Conservation (phyloP, 768 basidiomycete genomes). For the Saitozyma sp. region DNA sequence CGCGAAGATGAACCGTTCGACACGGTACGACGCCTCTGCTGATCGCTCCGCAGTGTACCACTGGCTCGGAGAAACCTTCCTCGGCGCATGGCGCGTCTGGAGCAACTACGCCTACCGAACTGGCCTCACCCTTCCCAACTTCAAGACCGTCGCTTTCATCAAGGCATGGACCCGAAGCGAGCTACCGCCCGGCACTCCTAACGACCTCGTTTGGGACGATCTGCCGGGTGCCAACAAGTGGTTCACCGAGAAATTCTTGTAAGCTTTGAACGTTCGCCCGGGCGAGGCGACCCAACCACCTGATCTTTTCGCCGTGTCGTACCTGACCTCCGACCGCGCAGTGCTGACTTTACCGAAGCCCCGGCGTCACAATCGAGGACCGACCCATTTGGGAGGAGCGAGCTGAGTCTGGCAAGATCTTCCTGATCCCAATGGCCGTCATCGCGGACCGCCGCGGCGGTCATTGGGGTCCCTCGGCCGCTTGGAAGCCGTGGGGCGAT, state of each 20-base stretch:
- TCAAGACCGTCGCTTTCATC: constrained; percentile 23
- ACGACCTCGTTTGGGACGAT: constrained; percentile 23
- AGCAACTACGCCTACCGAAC: constrained; percentile 19
- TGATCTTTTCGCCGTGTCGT: not conserved
- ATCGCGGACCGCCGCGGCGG: constrained; percentile 32
- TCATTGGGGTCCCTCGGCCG: constrained; percentile 25
- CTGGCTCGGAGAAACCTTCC: constrained; percentile 39
- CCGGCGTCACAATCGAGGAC: constrained; percentile 25
- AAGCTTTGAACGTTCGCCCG: constrained; percentile 2
- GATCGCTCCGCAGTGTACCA: constrained; percentile 29
- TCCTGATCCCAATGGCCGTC: constrained; percentile 19
- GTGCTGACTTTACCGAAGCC: constrained; percentile 13
- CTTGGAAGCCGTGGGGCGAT: constrained; percentile 35
- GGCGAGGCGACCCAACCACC: not conserved
- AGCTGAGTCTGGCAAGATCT: constrained; percentile 16
- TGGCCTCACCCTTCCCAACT: constrained; percentile 12
- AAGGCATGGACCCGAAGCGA: constrained; percentile 14
- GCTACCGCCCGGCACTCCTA: constrained; percentile 7
- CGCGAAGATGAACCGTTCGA: not conserved
- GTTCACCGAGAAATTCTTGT: constrained; percentile 41
- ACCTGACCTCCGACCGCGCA: too few relatives aligned
- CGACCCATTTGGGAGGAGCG: constrained; percentile 23
- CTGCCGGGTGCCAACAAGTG: constrained; percentile 30
- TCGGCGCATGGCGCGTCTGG: constrained; percentile 36
- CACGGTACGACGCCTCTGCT: not conserved